Evolutionary conservation across 2,329 filamentous ascomycete genomes (phyloP).

Genomic region (Colletotrichum euphorbiae): DNA sequence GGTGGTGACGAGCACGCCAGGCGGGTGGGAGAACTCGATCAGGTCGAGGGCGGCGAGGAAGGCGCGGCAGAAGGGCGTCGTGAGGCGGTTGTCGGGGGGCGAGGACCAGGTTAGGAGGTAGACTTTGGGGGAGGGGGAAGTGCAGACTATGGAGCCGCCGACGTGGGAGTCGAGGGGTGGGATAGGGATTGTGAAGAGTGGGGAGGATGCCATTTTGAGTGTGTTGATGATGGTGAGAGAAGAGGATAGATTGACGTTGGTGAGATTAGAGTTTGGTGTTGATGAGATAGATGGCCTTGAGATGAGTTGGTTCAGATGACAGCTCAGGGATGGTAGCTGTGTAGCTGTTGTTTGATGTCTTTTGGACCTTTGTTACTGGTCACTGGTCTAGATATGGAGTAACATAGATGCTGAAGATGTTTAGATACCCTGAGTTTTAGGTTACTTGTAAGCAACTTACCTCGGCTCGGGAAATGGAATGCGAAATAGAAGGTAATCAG

Average conservation of each 20-base stretch:
- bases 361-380: too few relatives aligned
- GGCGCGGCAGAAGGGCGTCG: slow-evolving; percentile 74
- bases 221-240: background rate
- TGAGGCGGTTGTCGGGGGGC: slow-evolving; percentile 81
- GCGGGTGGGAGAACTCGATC: slow-evolving; percentile 71
- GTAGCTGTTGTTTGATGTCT: too few relatives aligned
- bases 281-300: background rate
- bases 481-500: background rate
- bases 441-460: slow-evolving; percentile 16
- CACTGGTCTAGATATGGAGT: background rate
- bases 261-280: background rate
- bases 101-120: slow-evolving; percentile 80
- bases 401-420: background rate
- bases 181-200: slow-evolving; percentile 70
- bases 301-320: background rate
- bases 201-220: slow-evolving; percentile 48
- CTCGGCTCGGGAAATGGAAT: slow-evolving; percentile 30
- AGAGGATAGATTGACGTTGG: background rate
- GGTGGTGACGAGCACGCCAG: slow-evolving; percentile 80
- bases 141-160: slow-evolving; percentile 72
- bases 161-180: slow-evolving; percentile 55
- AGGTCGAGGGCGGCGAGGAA: slow-evolving; percentile 80
- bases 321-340: background rate
- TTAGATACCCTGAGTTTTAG: background rate
- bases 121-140: slow-evolving; percentile 67